Conservation (phyloP, 1,284 basidiomycete genomes). For the Microbotryomycetes sp. region DNA sequence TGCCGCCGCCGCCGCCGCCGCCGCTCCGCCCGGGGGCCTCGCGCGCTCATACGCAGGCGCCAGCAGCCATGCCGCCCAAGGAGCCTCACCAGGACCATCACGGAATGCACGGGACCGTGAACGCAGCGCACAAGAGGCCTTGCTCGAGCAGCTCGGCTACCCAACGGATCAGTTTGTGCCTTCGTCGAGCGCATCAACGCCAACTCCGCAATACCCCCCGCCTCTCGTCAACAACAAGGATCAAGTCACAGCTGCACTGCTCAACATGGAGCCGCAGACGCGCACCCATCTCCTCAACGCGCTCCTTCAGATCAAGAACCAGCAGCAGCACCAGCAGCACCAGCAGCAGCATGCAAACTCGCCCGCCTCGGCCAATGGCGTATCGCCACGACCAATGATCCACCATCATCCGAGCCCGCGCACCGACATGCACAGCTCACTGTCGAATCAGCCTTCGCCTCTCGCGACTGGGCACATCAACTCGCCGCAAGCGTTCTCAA, state of each 20-base stretch:
- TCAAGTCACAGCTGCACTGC: not conserved
- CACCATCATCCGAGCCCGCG: not conserved
- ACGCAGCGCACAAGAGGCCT: not conserved
- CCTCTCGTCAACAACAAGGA: not conserved
- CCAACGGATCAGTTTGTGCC: not conserved
- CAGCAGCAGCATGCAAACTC: not conserved
- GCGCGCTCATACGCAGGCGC: not conserved
- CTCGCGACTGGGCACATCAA: not conserved
- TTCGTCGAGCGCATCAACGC: not conserved
- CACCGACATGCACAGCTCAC: not conserved
- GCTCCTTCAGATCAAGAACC: not conserved
- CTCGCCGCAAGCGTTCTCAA: constrained; percentile 1
- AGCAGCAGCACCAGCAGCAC: not conserved
- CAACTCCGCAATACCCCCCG: not conserved
- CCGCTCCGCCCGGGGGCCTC: not conserved
- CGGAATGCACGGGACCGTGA: not conserved
- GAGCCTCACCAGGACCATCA: not conserved
- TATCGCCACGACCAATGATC: not conserved
- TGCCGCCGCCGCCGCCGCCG: not conserved
- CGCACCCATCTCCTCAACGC: not conserved
- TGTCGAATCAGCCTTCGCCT: not conserved
- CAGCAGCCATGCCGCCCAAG: not conserved
- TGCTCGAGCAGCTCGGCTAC: not conserved
- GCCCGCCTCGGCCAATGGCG: not conserved
- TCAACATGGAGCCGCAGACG: not conserved